Base-by-base conservation (phyloP, 1,284 basidiomycete species). In the Pulchroboletus neoregius region DNA sequence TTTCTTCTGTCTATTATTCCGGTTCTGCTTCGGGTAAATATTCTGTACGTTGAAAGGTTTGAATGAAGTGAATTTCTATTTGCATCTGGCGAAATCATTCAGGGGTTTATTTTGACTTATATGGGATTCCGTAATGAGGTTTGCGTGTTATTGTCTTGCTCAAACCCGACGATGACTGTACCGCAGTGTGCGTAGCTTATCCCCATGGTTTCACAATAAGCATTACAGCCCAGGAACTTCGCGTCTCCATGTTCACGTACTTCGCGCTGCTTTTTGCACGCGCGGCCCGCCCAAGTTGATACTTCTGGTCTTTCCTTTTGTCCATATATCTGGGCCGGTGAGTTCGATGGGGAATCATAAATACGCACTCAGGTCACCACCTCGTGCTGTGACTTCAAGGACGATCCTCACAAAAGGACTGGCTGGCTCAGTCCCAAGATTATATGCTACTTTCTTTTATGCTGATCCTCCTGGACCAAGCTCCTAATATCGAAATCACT, bases 151-250 rank as follows among this genome's bases (percentile, higher is more conserved):
- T 65, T 62, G 60, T 61, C 50, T 58, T 53, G 40, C 43, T 43
- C 50, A 45, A 52, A 50, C 50, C 6, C 35, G 15, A 40, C 6
- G 32, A 41, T 43, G 48, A 50, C 31, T 46, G 10, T 20, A 11
- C 22, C 31, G 8, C 31, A 3, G 37, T 22, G 13, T 37, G 45
- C 35, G 42, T n/a, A 46, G 26, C 50, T 34, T 39, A 53, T 62
- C 50, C 16, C 60, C 58, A 62, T 62, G 59, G 60, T 58, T 51
- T 54, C 63, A 62, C 59, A 62, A 62, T 62, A 65, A 45, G 31
- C 48, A 38, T 16, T 48, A 51, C 48, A 43, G 46, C 40, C 49
- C 27, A 31, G 30, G 22, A 41, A 35, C 40, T 55, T 53, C 50
- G 43, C 38, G 47, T 61, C 44, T 49, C 58, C 43, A 58, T 26